These are phyloP conservation scores for Globisporangium apiculatum DNA, from an alignment of 352 stramenopile genomes.

Conservation along the genomic window DNA sequence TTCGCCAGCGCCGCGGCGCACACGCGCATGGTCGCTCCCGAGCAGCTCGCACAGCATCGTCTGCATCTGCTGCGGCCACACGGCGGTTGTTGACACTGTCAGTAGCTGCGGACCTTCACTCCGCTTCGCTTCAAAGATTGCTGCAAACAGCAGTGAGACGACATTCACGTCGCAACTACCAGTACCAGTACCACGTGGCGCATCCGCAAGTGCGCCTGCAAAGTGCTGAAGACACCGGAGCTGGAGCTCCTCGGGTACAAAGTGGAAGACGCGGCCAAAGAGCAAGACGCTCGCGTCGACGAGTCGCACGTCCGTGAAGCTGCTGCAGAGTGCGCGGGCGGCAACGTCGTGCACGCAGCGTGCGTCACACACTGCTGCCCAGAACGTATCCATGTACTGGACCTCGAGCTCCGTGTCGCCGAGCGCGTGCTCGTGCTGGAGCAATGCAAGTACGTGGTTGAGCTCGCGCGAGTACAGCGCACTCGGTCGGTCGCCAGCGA, in stretches of 20 bases:
- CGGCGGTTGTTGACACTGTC: slow-evolving; percentile 17
- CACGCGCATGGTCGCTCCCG: slow-evolving; percentile 43
- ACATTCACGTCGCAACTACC: slow-evolving; percentile 63
- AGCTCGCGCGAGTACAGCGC: slow-evolving; percentile 67
- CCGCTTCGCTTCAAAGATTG: slow-evolving; percentile 42
- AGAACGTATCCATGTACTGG: slow-evolving; percentile 79
- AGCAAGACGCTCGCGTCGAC: slow-evolving; percentile 73
- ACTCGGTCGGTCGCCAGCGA: slow-evolving; percentile 53
- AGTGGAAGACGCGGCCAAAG: slow-evolving; percentile 74
- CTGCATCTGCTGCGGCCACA: slow-evolving; percentile 72
- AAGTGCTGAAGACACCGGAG: slow-evolving; percentile 80
- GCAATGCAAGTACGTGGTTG: slow-evolving; percentile 66
- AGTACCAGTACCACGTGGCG: slow-evolving; percentile 14
- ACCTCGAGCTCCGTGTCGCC: slow-evolving; percentile 81
- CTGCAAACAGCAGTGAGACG: slow-evolving; percentile 63
- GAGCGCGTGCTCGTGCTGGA: slow-evolving; percentile 63
- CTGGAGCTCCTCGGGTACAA: slow-evolving; percentile 77
- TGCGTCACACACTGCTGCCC: slow-evolving; percentile 31
- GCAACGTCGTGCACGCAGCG: slow-evolving; percentile 19
- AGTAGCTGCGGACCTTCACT: slow-evolving; percentile 6
- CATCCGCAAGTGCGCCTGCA: slow-evolving; percentile 50
- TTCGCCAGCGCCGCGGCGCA: slow-evolving; percentile 71
- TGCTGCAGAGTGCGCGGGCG: slow-evolving; percentile 44
- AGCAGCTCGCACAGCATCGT: slow-evolving; percentile 80
- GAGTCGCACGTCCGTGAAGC: slow-evolving; percentile 74